phyloP scores from a whole-genome alignment of 2,329 filamentous ascomycete genomes.

The Aspergillus nomiae region DNA sequence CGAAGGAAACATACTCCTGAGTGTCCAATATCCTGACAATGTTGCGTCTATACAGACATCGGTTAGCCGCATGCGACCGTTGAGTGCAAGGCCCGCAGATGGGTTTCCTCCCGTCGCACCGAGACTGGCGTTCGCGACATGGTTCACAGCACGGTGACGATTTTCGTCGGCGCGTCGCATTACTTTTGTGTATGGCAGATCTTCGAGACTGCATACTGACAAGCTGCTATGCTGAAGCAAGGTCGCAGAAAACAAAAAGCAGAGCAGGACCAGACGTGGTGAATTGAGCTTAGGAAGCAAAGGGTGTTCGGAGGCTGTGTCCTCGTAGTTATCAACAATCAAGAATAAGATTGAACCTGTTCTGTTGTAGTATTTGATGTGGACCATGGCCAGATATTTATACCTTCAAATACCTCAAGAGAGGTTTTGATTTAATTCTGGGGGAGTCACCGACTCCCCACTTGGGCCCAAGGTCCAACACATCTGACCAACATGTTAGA shows the following conservation, averaged over 20 bases:
- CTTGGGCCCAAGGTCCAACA: background rate
- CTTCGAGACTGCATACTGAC: conserved; percentile 1
- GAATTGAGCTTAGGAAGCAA: background rate
- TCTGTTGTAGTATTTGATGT: too few relatives aligned
- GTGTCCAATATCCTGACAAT: conserved; percentile 41
- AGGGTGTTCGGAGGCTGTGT: background rate
- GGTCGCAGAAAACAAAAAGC: background rate
- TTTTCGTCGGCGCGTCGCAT: conserved; percentile 3
- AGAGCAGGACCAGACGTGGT: background rate
- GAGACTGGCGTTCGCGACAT: conserved; percentile 4
- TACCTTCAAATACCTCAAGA: background rate
- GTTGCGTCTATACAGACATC: conserved; percentile 43
- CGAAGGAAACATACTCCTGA: conserved; percentile 32
- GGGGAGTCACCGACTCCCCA: background rate
- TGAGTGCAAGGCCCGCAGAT: conserved; percentile 47
- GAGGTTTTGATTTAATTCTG: background rate
- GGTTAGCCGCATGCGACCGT: conserved; percentile 34
- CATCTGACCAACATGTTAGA: background rate
- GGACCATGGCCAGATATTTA: background rate
- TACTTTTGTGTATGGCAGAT: background rate
- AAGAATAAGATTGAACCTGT: background rate
- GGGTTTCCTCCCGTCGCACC: conserved; percentile 35
- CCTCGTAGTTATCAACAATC: background rate
- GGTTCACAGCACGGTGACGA: conserved; percentile 2
- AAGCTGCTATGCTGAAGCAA: background rate